These are phyloP conservation scores for Lactarius sp. DNA, from an alignment of 768 basidiomycete genomes.

Conservation along the genomic window DNA sequence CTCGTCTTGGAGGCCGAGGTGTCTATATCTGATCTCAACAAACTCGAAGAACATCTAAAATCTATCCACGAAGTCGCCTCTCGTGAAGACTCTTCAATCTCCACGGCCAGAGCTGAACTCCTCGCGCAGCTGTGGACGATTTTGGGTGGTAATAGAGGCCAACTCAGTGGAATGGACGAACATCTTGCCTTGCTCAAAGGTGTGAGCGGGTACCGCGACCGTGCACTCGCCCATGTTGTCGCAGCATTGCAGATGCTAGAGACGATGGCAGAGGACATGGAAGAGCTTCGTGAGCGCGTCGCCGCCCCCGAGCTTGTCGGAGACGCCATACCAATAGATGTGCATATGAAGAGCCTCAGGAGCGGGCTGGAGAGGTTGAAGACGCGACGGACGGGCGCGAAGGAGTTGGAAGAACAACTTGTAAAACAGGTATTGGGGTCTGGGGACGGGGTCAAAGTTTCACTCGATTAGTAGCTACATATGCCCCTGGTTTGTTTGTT, in stretches of 20 bases:
- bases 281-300: slow-evolving; percentile 68
- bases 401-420: slow-evolving; percentile 40
- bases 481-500: neutral
- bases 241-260: slow-evolving; percentile 57
- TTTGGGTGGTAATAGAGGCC: slow-evolving; percentile 55
- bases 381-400: slow-evolving; percentile 51
- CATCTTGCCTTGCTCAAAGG: slow-evolving; percentile 52
- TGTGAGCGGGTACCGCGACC: slow-evolving; percentile 52
- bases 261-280: slow-evolving; percentile 67
- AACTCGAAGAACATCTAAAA: slow-evolving; percentile 55
- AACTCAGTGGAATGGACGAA: slow-evolving; percentile 45
- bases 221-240: slow-evolving; percentile 62
- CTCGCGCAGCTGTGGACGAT: slow-evolving; percentile 66
- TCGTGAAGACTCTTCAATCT: slow-evolving; percentile 50
- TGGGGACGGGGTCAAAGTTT: neutral
- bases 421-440: slow-evolving; percentile 31
- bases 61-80: slow-evolving; percentile 53
- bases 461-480: neutral
- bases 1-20: slow-evolving; percentile 65
- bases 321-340: slow-evolving; percentile 58
- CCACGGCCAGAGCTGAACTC: slow-evolving; percentile 45
- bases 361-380: slow-evolving; percentile 57
- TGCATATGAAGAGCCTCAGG: slow-evolving; percentile 70
- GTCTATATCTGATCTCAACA: slow-evolving; percentile 50
- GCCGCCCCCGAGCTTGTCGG: slow-evolving; percentile 61